Conservation (phyloP, 768 basidiomycete genomes). For the Pisolithus marmoratus region DNA sequence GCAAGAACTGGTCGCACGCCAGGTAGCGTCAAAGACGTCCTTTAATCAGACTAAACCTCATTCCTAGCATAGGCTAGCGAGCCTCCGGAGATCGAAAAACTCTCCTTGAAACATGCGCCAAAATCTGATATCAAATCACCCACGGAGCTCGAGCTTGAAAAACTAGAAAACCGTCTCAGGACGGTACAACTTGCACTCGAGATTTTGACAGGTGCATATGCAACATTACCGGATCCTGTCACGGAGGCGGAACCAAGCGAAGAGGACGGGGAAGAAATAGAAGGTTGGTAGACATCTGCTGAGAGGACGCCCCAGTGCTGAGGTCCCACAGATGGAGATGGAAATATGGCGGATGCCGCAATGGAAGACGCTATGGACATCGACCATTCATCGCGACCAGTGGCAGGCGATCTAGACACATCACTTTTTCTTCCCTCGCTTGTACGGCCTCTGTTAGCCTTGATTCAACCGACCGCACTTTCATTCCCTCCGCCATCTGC, state of each 20-base stretch:
- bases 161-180: constrained; percentile 63
- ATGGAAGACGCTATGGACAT: constrained; percentile 19
- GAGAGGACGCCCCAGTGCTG: constrained; percentile 29
- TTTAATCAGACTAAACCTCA: background rate
- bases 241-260: constrained; percentile 30
- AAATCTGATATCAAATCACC: constrained; percentile 72
- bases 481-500: constrained; percentile 74
- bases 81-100: constrained; percentile 44
- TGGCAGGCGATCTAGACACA: constrained; percentile 25
- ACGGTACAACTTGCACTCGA: constrained; percentile 83
- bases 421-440: constrained; percentile 47
- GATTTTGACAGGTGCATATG: constrained; percentile 83
- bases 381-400: constrained; percentile 14
- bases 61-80: constrained; percentile 36
- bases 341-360: constrained; percentile 31
- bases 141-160: constrained; percentile 65
- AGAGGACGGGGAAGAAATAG: constrained; percentile 29
- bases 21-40: constrained; percentile 33
- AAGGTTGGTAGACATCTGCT: constrained; percentile 25
- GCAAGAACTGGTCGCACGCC: constrained; percentile 44
- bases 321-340: constrained; percentile 39
- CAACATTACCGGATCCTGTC: constrained; percentile 77
- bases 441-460: constrained; percentile 59
- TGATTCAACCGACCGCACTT: constrained; percentile 69
- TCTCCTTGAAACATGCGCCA: constrained; percentile 59